Base-by-base conservation (phyloP, 2,329 filamentous ascomycete genomes). In the Botrytis fabae region DNA sequence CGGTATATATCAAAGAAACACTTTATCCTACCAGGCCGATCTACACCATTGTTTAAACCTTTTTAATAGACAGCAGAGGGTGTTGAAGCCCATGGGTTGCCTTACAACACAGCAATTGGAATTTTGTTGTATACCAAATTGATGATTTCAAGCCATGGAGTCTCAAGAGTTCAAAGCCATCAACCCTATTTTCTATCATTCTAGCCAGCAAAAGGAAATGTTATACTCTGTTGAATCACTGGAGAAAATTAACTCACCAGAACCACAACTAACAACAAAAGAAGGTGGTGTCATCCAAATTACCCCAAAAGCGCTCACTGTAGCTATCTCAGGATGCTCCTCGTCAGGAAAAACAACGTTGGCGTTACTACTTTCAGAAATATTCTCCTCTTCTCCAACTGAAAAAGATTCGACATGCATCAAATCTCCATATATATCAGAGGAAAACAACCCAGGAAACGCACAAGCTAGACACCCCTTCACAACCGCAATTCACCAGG, bases 401-500 rank as follows among this genome's bases (percentile, higher is more conserved):
- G 38, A 1, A 70, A 12, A 32, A 4, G 4, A 14, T 18, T 46
- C 22, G 4, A 20, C 40, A 44, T 14, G 20, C 3, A 7, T 38
- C 0, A 3, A 32, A 44, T 40, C 42, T 40, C 59, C 18, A 28
- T 5, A 9, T 40, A 22, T 6, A 22, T 40, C 32, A 4, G 25
- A 32, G 16, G 16, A 35, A 25, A 18, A 40, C 1, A 38, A 32
- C 10, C 28, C 46, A 28, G 20, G 14, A 4, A 25, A 32, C 2
- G 28, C 46, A 18, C 35, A 71, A 65, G 75, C 54, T 42, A 68
- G 9, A 5, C 14, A 10, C 14, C 20, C 28, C 22, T 69, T 44
- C 18, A 48, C 62, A 35, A 72, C 42, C 14, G 69, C 22, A 10
- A 74, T 79, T 42, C 71, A 73, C n/a, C 76, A 78, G 65, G 76